Evolutionary conservation across 2,329 filamentous ascomycete species (phyloP).

Genomic region (Colletotrichum caudatum): DNA sequence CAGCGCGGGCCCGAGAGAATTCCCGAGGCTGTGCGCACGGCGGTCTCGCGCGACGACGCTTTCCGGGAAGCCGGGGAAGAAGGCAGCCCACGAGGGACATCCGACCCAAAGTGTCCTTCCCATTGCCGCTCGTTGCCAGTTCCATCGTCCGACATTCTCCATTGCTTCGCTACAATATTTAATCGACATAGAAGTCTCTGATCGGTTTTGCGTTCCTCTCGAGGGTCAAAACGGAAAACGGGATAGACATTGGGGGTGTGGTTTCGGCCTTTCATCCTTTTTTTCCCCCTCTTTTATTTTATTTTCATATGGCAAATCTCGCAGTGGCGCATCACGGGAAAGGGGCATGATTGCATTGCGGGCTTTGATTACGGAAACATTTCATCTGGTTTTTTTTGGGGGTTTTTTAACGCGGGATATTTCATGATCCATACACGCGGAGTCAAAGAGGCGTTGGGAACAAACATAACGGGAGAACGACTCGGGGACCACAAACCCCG

Average conservation of each 20-base stretch:
- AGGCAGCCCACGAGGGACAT: background rate
- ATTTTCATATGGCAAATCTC: background rate
- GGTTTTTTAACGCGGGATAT: background rate
- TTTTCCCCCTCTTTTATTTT: background rate
- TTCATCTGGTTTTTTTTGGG: background rate
- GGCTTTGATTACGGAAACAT: conserved; percentile 6
- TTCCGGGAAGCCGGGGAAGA: background rate
- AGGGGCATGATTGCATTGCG: conserved; percentile 38
- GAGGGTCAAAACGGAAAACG: conserved; percentile 3
- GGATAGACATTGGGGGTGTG: conserved; percentile 13
- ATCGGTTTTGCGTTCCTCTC: conserved; percentile 14
- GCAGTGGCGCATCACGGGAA: conserved; percentile 29
- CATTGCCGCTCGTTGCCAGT: background rate
- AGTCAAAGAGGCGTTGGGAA: conserved; percentile 8
- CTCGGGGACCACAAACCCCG: background rate
- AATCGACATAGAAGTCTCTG: conserved; percentile 22
- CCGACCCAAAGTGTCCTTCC: background rate
- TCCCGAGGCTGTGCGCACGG: conserved; percentile 15
- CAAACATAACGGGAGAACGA: background rate
- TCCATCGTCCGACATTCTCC: background rate
- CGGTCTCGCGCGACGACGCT: background rate
- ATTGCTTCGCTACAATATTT: conserved; percentile 20
- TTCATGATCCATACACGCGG: background rate
- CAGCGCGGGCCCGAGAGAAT: conserved; percentile 23
- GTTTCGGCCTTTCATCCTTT: background rate